These are phyloP conservation scores for Beauveria medogensis DNA, from an alignment of 2,329 filamentous ascomycete species.

Conservation along the genomic window DNA sequence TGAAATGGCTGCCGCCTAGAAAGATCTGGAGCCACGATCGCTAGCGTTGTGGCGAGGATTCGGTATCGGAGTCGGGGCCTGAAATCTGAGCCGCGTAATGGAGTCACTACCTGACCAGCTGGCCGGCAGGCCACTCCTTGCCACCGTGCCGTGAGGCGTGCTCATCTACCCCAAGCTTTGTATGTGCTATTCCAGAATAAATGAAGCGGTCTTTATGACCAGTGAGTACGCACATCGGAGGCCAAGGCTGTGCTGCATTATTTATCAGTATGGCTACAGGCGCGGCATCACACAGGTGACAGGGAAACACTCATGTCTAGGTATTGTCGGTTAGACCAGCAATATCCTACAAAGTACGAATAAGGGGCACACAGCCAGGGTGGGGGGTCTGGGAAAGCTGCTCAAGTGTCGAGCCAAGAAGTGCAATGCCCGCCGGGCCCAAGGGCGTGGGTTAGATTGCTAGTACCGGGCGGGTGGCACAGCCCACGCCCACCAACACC, in stretches of 20 bases:
- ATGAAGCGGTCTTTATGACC: neutral
- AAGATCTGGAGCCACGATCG: neutral
- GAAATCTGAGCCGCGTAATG: neutral
- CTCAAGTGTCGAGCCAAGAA: neutral
- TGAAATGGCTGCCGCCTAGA: neutral
- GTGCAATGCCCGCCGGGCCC: neutral
- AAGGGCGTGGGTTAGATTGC: neutral
- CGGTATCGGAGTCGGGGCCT: neutral
- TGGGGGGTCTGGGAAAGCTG: neutral
- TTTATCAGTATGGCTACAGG: neutral
- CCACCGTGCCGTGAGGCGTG: neutral
- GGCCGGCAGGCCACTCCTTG: neutral
- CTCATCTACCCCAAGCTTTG: neutral
- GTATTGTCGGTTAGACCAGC: too few relatives aligned
- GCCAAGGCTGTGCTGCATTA: neutral
- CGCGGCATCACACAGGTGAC: neutral
- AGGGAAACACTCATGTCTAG: neutral
- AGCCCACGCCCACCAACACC: neutral
- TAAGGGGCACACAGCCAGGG: too few relatives aligned
- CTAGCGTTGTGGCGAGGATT: slow-evolving; percentile 3
- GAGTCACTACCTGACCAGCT: neutral
- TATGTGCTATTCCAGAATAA: neutral
- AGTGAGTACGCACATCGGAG: neutral
- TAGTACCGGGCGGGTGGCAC: neutral
- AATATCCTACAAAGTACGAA: too few relatives aligned